These are phyloP conservation scores for Fusarium zealandicum DNA, from an alignment of 2,329 filamentous ascomycete genomes.

Conservation along the genomic window DNA sequence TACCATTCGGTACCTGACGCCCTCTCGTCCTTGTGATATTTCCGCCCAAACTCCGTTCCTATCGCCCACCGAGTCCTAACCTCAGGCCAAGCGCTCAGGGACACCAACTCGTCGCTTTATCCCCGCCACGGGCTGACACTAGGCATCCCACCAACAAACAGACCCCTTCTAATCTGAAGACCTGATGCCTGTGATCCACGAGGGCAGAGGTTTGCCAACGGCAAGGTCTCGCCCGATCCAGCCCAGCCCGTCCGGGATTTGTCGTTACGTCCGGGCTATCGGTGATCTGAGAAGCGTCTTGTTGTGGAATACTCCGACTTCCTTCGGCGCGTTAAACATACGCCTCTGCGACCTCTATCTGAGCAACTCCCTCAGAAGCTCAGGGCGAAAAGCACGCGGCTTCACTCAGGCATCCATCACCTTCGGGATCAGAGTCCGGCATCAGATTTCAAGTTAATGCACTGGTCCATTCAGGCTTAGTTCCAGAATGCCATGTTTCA, in stretches of 20 bases:
- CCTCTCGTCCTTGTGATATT: background rate
- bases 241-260: background rate
- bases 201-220: background rate
- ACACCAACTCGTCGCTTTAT: background rate
- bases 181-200: too few relatives aligned
- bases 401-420: background rate
- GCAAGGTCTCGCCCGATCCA: background rate
- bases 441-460: background rate
- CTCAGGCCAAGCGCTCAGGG: background rate
- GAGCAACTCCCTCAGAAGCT: background rate
- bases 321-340: background rate
- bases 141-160: background rate
- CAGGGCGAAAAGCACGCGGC: too few relatives aligned
- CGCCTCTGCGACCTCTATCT: background rate
- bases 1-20: too few relatives aligned
- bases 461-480: background rate
- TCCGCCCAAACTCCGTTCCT: background rate
- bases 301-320: background rate
- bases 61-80: background rate
- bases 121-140: too few relatives aligned
- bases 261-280: background rate
- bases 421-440: background rate
- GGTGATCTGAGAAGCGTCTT: too few relatives aligned
- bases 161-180: background rate
- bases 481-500: background rate